Base-by-base conservation (phyloP, 345 rosid species). In the Eucalyptus shirleyi region DNA sequence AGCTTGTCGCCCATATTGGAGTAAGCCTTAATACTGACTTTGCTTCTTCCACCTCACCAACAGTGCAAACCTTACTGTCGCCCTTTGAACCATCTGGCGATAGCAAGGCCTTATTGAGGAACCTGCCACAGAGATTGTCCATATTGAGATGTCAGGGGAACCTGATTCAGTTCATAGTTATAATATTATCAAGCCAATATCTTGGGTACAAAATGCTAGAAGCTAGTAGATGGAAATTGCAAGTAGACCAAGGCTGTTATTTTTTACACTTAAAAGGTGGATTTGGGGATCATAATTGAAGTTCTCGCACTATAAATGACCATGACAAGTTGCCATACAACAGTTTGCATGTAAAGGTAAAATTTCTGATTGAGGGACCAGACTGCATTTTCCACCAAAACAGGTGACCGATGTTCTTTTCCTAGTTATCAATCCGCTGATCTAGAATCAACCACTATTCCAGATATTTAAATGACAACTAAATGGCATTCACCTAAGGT, bases 31-130 rank as follows among this genome's bases (percentile, higher is more conserved):
- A 91, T 51, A 93, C 90, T 50, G 95, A 89, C 88, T 94, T 94
- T 17, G 95, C 95, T 88, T 95, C 97, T 91, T 95, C 95, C 45
- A 95, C 91, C 59, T 95, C 97, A 89, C 90, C 92, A 28, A 90
- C 9, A 88, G 89, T 94, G 86, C 92, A 93, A n/a, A 89, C 88
- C 47, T 89, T 93, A 50, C 56, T 89, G 49, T 88, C 50, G 18
- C 87, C 92, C 87, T 59, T 87, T 50, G 92, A 90, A 88, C 93
- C 94, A 86, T 89, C 92, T 28, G 92, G 91, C 44, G 92, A 86
- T 55, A 92, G 91, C 88, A 95, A 90, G 87, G 95, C 95, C 89
- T 92, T 95, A 89, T 94, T 91, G 62, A 95, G 94, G 87, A 91
- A 94, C 92, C 95, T 95, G 92, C 87, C 87, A 72, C 28, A 37